phyloP scores from a whole-genome alignment of 2,329 filamentous ascomycete species.

The Epichloe coenophiala region DNA sequence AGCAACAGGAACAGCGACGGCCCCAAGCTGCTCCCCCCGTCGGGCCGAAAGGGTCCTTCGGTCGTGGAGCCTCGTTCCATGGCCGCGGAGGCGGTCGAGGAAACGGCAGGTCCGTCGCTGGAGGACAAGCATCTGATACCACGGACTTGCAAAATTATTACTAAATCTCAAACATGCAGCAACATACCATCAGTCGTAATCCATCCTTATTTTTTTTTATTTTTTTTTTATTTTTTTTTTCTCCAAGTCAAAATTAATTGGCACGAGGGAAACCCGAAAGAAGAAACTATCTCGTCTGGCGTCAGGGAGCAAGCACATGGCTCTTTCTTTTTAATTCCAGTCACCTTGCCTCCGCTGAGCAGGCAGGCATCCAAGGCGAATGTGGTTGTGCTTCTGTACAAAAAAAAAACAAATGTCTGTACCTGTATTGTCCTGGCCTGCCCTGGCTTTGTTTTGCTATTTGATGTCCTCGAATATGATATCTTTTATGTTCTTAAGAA shows the following conservation, averaged over 20 bases:
- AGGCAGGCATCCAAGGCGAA: too few relatives aligned
- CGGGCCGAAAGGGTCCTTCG: conserved; percentile 5
- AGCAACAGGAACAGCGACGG: not conserved
- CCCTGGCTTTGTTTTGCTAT: too few relatives aligned
- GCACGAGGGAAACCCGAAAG: too few relatives aligned
- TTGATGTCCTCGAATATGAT: too few relatives aligned
- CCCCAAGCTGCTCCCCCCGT: conserved; percentile 9
- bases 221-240: not conserved
- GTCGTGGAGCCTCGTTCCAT: not conserved
- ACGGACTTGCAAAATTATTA: conserved; percentile 29
- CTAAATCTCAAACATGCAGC: conserved; percentile 8
- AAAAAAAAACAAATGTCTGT: too few relatives aligned
- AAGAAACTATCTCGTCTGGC: not conserved
- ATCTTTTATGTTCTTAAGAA: too few relatives aligned
- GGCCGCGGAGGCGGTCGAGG: conserved; percentile 8
- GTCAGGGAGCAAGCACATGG: not conserved
- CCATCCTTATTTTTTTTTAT: too few relatives aligned
- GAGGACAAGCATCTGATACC: conserved; percentile 12
- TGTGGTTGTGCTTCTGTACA: not conserved
- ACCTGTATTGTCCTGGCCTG: too few relatives aligned
- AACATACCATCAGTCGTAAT: not conserved
- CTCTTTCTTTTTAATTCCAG: not conserved
- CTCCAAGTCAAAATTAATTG: too few relatives aligned
- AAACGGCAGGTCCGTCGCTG: conserved; percentile 12
- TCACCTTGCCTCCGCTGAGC: too few relatives aligned